Evolutionary conservation across 2,329 filamentous ascomycete species (phyloP), one percentile per base, ranked within the genome.

Genomic region (Macrophomina tecta): DNA sequence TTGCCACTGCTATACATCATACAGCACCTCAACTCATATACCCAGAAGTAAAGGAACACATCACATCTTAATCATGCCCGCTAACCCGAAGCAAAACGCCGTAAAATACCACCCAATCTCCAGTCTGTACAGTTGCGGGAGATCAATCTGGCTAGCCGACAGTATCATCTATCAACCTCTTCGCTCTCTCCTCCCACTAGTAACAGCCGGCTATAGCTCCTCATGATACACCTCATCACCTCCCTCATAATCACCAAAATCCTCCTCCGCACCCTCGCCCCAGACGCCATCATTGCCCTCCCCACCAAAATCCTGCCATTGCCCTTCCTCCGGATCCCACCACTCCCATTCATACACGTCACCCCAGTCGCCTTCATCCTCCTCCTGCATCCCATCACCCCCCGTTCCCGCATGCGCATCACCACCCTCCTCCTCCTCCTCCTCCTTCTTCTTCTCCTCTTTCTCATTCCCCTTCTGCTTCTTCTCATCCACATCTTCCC

Each of bases 381-480:
- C 12, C 61, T 52, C 34, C n/a, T 38, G 16, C 42, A 8, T 3
- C 34, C 16, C 34, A n/a, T 64, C 38, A 34, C 69, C 55, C 46
- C 45, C 48, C n/a, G 48, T 52, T 28, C 69, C 67, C 34, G 46
- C 66, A 30, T 64, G 48, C 23, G 62, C 40, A 48, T 58, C 48
- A 18, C 71, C 71, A n/a, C 69, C 82, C 74, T 84, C 82, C 73
- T 82, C 85, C 69, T 84, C 83, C 62, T 79, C 76, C 46, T 73
- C 73, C 11, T 62, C 68, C 48, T 69, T 71, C 69, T 58, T 71
- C 55, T 49, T 69, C 69, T 65, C 56, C 23, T 14, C 62, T 40
- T 8, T 68, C 60, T 69, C 69, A 60, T 72, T 70, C 46, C 60
- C 46, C 18, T 55, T 60, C 9, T 70, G 70, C 53, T 73, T 70